phyloP scores from a whole-genome alignment of 163 green algal genomes.

The Prototheca cutis region DNA sequence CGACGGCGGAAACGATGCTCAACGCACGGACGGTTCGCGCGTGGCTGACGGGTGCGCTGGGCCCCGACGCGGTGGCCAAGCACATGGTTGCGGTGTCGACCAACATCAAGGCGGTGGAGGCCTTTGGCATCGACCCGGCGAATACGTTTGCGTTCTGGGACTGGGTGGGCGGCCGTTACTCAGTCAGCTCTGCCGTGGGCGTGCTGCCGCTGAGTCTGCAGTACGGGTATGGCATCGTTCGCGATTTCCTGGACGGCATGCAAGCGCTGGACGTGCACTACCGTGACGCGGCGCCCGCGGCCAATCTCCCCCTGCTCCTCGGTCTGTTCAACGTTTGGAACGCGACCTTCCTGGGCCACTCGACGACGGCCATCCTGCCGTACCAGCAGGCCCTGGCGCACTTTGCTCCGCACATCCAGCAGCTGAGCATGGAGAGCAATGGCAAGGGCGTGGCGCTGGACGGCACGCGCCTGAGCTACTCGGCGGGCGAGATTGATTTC shows the following conservation, averaged over 20 bases:
- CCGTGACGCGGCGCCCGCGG: slow-evolving; percentile 61
- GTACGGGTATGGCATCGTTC: slow-evolving; percentile 81
- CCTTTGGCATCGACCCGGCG: slow-evolving; percentile 94
- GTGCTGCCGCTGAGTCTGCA: slow-evolving; percentile 94
- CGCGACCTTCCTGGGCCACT: slow-evolving; percentile 86
- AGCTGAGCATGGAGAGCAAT: slow-evolving; percentile 98
- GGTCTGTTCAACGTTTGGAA: slow-evolving; percentile 94
- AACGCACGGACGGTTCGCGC: slow-evolving; percentile 89
- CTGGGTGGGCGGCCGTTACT: slow-evolving; percentile 97
- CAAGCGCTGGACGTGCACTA: slow-evolving; percentile 89
- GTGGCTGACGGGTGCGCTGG: slow-evolving; percentile 73
- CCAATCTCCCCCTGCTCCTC: slow-evolving; percentile 93
- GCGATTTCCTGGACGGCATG: slow-evolving; percentile 57
- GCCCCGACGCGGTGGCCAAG: slow-evolving; percentile 75
- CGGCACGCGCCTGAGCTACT: slow-evolving; percentile 73
- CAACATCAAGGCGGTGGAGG: slow-evolving; percentile 95
- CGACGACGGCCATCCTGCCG: slow-evolving; percentile 89
- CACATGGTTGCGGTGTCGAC: slow-evolving; percentile 99
- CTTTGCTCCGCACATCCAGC: slow-evolving; percentile 93
- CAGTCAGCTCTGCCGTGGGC: slow-evolving; percentile 89
- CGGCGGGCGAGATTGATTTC: slow-evolving; percentile 91
- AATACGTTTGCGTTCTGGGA: slow-evolving; percentile 99
- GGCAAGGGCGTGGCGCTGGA: slow-evolving; percentile 95
- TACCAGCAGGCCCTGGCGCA: slow-evolving; percentile 95
- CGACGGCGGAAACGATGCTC: slow-evolving; percentile 99